phyloP scores from a whole-genome alignment of 306 rosid species.

The Oxytropis ochrocephala region DNA sequence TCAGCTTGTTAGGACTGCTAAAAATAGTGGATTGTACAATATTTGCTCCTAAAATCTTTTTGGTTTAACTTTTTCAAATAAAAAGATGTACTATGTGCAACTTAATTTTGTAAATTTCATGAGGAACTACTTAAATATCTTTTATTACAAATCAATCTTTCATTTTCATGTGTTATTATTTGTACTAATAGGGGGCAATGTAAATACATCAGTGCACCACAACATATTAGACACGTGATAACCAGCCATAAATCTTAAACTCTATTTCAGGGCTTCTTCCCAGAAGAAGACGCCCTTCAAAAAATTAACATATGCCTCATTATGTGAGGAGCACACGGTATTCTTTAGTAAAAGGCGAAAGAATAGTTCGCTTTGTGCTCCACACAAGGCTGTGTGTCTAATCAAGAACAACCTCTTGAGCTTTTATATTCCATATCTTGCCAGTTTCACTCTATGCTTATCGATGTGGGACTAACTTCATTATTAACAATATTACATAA shows the following conservation, averaged over 20 bases:
- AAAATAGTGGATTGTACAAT: not conserved
- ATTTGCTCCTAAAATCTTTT: not conserved
- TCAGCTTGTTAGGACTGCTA: not conserved
- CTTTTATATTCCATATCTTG: not conserved
- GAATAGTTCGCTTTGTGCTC: slow-evolving; percentile 35
- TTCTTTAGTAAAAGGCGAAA: slow-evolving; percentile 45
- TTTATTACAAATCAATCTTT: not conserved
- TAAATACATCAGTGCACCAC: too few relatives aligned
- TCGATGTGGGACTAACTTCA: not conserved
- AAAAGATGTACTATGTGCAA: not conserved
- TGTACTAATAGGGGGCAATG: too few relatives aligned
- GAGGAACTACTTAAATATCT: not conserved
- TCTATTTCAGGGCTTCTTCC: not conserved
- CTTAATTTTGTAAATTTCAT: not conserved
- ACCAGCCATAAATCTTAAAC: not conserved
- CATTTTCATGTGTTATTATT: too few relatives aligned
- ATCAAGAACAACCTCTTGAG: not conserved
- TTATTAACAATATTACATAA: not conserved
- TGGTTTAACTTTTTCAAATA: not conserved
- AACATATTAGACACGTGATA: too few relatives aligned
- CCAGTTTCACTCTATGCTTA: not conserved
- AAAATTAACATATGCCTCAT: not conserved
- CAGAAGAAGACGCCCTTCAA: not conserved
- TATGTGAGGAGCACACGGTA: slow-evolving; percentile 17
- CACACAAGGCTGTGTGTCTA: not conserved